phyloP scores from a whole-genome alignment of 352 stramenopile genomes.

The Blastocystis hominis region DNA sequence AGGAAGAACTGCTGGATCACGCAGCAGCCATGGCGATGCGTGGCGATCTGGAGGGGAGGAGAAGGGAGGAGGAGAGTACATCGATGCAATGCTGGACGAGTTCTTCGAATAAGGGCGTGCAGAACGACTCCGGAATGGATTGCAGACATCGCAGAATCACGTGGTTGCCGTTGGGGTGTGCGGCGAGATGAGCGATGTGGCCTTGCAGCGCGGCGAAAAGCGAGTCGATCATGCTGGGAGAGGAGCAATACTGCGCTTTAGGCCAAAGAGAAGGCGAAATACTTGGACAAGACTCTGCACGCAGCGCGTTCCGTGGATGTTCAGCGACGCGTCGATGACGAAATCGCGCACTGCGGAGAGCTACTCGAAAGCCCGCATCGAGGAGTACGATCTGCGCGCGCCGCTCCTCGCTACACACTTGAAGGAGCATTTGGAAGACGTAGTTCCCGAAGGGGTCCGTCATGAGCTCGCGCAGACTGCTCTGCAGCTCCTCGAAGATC shows the following conservation, averaged over 20 bases:
- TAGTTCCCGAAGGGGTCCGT: slow-evolving; percentile 96
- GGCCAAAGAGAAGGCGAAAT: slow-evolving; percentile 64
- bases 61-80: not conserved
- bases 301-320: slow-evolving; percentile 88
- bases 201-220: slow-evolving; percentile 82
- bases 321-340: slow-evolving; percentile 85
- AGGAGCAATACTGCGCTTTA: not conserved
- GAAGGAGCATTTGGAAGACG: slow-evolving; percentile 92
- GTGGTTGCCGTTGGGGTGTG: slow-evolving; percentile 91
- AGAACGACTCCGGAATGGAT: slow-evolving; percentile 80
- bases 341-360: slow-evolving; percentile 62
- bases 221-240: slow-evolving; percentile 67
- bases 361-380: not conserved
- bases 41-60: slow-evolving; percentile 68
- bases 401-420: slow-evolving; percentile 78
- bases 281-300: slow-evolving; percentile 96
- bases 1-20: slow-evolving; percentile 88
- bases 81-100: slow-evolving; percentile 83
- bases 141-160: slow-evolving; percentile 89
- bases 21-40: slow-evolving; percentile 88
- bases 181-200: slow-evolving; percentile 84
- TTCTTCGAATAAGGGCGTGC: slow-evolving; percentile 89
- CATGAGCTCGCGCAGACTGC: slow-evolving; percentile 88
- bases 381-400: slow-evolving; percentile 71
- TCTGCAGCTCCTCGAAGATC: slow-evolving; percentile 85